Base-by-base conservation (phyloP, 2,329 filamentous ascomycete species). In the Cordyceps cateniannulata region DNA sequence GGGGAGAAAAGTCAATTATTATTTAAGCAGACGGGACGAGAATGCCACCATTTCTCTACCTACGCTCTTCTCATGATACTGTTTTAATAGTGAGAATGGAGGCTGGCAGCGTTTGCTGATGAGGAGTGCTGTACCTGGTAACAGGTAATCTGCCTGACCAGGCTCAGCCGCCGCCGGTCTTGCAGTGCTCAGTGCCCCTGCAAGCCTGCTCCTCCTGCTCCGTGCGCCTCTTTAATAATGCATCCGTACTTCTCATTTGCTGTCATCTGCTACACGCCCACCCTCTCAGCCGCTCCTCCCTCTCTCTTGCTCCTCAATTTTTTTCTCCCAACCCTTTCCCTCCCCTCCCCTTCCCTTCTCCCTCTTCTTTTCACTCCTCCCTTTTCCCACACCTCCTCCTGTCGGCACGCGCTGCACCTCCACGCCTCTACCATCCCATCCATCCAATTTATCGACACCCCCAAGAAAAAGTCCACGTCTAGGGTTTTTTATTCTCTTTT, bases 331-430 rank as follows among this genome's bases (percentile, higher is more conserved):
- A 56, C 52, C 29, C 59, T 49, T 61, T 16, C 47, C 27, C 50
- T 29, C 27, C 27, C 27, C 29, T 29, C 25, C 64, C 62, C 62
- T 65, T 59, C 62, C 57, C 62, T 64, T 62, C 61, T 60, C 45
- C 49, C 65, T 64, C 62, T 64, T 71, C 70, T 68, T 66, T 66
- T 66, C 70, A 73, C 71, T 70, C 72, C 70, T 71, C 72, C 32
- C 48, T 53, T 44, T 48, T 44, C 52, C 45, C 59, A 61, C 59
- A 51, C 59, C 59, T 61, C 32, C 49, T 51, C 52, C 51, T 50
- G 18, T 55, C 44, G 27, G 12, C 52, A 14, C 40, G 24, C 47
- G 59, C 59, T 56, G 59, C 59, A 57, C 59, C 59, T 61, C 52
- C 59, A 61, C 59, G 59, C 59, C 59, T 61, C 59, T 51, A 22